Percentiles rank a stretch among this genome's conserved stretches.
Evolutionary conservation across 2,329 filamentous ascomycete genomes (phyloP).

Genomic region (Aureobasidium melanogenum): DNA sequence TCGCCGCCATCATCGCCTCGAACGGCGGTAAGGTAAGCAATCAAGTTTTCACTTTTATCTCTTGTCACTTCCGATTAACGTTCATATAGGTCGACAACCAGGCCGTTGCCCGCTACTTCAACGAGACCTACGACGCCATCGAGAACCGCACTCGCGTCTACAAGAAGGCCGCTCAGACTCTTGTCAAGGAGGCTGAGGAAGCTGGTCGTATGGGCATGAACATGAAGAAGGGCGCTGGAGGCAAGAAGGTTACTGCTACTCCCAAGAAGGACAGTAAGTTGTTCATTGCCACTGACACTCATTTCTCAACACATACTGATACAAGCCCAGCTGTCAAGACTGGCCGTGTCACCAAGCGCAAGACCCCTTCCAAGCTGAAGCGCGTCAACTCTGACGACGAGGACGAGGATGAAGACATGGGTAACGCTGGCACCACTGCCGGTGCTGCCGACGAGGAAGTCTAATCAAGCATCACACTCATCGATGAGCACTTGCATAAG

Average conservation of each 20-base stretch:
- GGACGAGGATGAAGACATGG: not conserved
- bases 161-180: not conserved
- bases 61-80: not conserved
- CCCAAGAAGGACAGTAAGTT: not conserved
- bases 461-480: not conserved
- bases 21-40: slow-evolving; percentile 5
- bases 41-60: not conserved
- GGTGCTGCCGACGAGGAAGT: not conserved
- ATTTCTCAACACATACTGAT: not conserved
- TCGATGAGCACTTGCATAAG: too few species aligned
- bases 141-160: slow-evolving; percentile 5
- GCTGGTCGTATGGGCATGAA: slow-evolving; percentile 6
- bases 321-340: not conserved
- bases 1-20: slow-evolving; percentile 5
- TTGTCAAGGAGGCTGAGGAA: not conserved
- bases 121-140: slow-evolving; percentile 4
- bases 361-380: not conserved
- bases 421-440: not conserved
- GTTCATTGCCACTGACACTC: too few species aligned
- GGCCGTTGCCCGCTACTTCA: slow-evolving; percentile 6
- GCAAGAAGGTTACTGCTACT: not conserved
- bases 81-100: not conserved
- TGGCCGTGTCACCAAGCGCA: not conserved
- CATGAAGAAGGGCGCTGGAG: not conserved
- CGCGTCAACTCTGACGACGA: not conserved